These are phyloP conservation scores for Colletotrichum sp. DNA, from an alignment of 2,329 filamentous ascomycete species.

Conservation along the genomic window DNA sequence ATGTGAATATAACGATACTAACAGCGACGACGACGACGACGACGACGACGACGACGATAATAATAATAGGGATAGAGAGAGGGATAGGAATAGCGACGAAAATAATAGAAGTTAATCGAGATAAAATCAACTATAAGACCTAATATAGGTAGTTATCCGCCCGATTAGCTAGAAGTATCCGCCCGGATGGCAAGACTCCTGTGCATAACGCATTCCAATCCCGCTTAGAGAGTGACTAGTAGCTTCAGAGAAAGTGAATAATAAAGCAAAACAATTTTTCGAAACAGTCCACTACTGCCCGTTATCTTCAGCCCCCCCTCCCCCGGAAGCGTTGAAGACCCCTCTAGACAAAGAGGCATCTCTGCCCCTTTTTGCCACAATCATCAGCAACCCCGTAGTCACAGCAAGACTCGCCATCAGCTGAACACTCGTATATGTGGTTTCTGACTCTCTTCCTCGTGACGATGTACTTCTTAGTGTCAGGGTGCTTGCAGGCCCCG, in stretches of 20 bases:
- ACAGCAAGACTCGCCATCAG: constrained; percentile 23
- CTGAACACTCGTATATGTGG: constrained; percentile 28
- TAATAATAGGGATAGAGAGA: no score
- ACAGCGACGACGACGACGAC: no score
- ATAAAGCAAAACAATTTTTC: neutral
- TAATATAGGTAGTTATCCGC: no score
- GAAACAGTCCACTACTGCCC: neutral
- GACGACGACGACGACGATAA: no score
- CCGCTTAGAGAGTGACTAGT: neutral
- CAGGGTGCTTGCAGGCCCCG: constrained; percentile 26
- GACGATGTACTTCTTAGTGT: constrained; percentile 19
- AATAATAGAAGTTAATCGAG: no score
- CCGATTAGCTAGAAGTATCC: no score
- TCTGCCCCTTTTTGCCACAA: constrained; percentile 12
- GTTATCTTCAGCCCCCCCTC: neutral
- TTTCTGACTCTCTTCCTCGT: constrained; percentile 23
- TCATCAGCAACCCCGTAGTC: constrained; percentile 24
- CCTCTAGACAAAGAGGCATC: neutral
- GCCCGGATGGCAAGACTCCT: no score
- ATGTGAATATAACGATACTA: no score
- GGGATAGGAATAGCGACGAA: no score
- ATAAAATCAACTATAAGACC: no score
- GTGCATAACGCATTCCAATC: accelerated
- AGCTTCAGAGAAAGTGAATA: neutral
- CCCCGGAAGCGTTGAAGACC: neutral